These are phyloP conservation scores for Penicillium maclennaniae DNA, from an alignment of 495 filamentous ascomycete species.

Conservation along the genomic window DNA sequence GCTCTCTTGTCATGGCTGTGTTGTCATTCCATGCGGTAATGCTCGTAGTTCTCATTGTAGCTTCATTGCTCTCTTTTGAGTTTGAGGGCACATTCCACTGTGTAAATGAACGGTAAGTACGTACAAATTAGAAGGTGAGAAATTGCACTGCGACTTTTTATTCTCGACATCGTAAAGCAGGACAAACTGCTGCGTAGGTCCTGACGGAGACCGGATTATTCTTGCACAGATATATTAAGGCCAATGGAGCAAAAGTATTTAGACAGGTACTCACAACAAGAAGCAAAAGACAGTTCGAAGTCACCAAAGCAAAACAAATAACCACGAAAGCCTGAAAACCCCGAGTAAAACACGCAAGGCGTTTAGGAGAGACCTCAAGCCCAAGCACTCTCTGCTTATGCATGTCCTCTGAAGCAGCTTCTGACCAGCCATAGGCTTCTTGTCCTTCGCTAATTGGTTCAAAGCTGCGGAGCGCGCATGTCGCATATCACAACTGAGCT, in stretches of 20 bases:
- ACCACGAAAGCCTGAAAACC: not conserved
- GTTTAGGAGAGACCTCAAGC: constrained; percentile 2
- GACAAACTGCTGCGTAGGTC: no score
- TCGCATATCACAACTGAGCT: constrained; percentile 38
- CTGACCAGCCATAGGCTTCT: not conserved
- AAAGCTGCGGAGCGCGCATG: constrained; percentile 9
- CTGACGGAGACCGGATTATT: no score
- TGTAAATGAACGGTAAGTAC: no score
- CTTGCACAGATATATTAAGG: no score
- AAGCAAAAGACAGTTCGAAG: no score
- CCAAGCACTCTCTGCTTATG: not conserved
- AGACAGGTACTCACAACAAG: no score
- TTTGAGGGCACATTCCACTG: no score
- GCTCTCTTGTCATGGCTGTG: not conserved
- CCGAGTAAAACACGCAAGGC: constrained; percentile 7
- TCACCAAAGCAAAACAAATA: not conserved
- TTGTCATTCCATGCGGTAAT: not conserved
- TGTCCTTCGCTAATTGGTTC: not conserved
- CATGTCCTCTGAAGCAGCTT: not conserved
- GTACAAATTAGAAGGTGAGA: no score
- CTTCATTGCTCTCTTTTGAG: not conserved
- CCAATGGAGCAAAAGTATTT: not conserved
- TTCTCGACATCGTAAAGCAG: no score
- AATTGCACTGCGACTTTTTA: no score
- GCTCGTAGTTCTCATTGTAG: not conserved